Base-by-base conservation (phyloP, 2,329 filamentous ascomycete species). In the Aspergillus fructus region DNA sequence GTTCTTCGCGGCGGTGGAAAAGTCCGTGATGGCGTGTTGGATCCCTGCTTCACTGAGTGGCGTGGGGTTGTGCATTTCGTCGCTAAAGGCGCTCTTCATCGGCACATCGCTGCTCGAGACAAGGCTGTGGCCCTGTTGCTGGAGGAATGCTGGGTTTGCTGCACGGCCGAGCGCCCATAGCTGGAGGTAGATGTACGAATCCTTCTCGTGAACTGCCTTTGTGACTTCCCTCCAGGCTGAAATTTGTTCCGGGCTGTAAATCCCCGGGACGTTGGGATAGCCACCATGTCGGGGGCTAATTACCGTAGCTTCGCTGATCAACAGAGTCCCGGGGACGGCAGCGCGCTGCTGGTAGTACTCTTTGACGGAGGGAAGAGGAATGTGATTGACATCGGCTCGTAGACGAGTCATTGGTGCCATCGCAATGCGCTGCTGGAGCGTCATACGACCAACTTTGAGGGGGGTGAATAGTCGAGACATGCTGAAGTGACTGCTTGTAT, bases 131-230 rank as follows among this genome's bases (percentile, higher is more conserved):
- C 1, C 34, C 37, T 24, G 42, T 41, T 1, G 52, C 41, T n/a
- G 59, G 51, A n/a, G 47, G 39, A 12, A 54, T 2, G 8, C 45
- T 6, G 72, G 68, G 58, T 76, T 69, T 0, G 82, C 82, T 2
- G 79, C 78, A 4, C 87, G 81, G 4, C 88, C 86, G 5, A 85
- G 74, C 0, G 80, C 81, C 78, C 84, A 89, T 0, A 90, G 75
- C 66, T 90, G 88, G 2, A 79, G 69, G 71, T 78, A 88, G 49
- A 89, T 85, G 66, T 78, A 84, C 21, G 78, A 81, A 4, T 82
- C 83, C 63, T 86, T 86, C 23, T 76, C 76, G 68, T 90, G 88
- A 0, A 90, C 85, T 0, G 81, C 83, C 21, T 85, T 79, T 2
- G 83, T 85, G 39, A 89, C 74, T 9, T 78, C 71, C 59, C 80